Base-by-base conservation (phyloP, 208 protist genomes). In the Leishmania lainsoni region DNA sequence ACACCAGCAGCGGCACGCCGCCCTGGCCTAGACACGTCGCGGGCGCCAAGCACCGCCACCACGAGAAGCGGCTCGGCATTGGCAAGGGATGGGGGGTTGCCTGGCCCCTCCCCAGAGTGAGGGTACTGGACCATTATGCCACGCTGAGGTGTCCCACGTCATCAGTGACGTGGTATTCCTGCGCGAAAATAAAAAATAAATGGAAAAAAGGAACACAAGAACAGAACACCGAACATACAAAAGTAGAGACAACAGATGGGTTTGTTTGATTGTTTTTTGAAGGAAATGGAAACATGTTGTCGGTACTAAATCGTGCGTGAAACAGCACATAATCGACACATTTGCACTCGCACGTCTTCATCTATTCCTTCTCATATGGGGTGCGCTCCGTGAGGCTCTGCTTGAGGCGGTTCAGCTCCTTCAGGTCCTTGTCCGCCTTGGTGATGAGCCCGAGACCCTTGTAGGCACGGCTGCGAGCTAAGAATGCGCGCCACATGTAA, bases 401-500 rank as follows among this genome's bases (percentile, higher is more conserved):
- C 80, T 94, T 94, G 26, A 96, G 85, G 14, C 32, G 61, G 66
- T 92, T 89, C 58, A 97, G 89, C 32, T 86, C 83, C 86, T 95
- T 94, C 83, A 94, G 78, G 77, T 96, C 94, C 80, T 94, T 94
- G 77, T 97, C 92, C 20, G 90, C 86, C 45, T 93, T 86, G 45
- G 90, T 95, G 77, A 97, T 94, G 74, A 92, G 86, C 54, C 94
- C 94, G 1, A 96, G 87, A 5, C 85, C 84, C 83, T 95, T 93
- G 83, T 94, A 90, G 12, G 92, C 92, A 26, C 91, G 91, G 74
- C 90, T 93, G 54, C 93, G 91, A 26, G 92, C 91, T 80, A 97
- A 86, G 70, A 94, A 85, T 3, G 94, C 94, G 49, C 92, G 86
- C 93, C 94, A 97, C 93, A 97, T 96, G 85, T 97, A 93, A 71